Evolutionary conservation across 176 grass and related monocot genomes (phyloP).

Genomic region (Cymbopogon citratus): DNA sequence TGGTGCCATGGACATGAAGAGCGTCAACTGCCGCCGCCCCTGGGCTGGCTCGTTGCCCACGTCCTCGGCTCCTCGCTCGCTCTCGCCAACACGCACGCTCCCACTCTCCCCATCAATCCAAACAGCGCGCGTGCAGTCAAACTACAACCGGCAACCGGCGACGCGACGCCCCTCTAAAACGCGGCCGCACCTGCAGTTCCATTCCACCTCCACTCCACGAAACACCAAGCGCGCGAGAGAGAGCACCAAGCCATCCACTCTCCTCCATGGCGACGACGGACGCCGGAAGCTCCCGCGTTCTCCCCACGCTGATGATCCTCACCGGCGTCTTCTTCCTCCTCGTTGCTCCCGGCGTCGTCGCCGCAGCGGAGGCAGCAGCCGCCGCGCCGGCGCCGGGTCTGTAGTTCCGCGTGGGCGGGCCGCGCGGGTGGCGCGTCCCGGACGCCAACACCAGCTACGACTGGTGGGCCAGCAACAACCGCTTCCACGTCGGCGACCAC

Average conservation of each 20-base stretch:
- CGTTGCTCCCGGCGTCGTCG: neutral
- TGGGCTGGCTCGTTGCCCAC: too few species aligned
- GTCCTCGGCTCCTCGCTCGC: too few species aligned
- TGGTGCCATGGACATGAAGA: too few species aligned
- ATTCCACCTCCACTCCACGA: too few species aligned
- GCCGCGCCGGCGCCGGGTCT: neutral
- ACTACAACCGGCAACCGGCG: too few species aligned
- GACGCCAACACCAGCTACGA: conserved; percentile 46
- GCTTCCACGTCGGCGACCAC: conserved; percentile 63
- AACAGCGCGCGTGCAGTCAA: too few species aligned
- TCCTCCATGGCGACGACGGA: neutral
- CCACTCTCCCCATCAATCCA: too few species aligned
- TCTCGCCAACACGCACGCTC: too few species aligned
- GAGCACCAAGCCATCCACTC: too few species aligned
- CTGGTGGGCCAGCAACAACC: conserved; percentile 66
- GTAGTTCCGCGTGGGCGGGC: conserved; percentile 62
- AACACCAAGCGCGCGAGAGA: neutral
- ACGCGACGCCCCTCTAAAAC: too few species aligned
- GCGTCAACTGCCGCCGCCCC: too few species aligned
- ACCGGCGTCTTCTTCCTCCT: neutral
- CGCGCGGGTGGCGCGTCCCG: conserved; percentile 56
- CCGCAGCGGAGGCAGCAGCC: neutral
- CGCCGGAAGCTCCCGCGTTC: neutral
- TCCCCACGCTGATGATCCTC: neutral
- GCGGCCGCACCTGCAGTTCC: too few species aligned